Percentiles rank a stretch among this genome's conserved stretches.
Conservation (phyloP, 1,284 basidiomycete species). For the Ustilago vetiveriae region DNA sequence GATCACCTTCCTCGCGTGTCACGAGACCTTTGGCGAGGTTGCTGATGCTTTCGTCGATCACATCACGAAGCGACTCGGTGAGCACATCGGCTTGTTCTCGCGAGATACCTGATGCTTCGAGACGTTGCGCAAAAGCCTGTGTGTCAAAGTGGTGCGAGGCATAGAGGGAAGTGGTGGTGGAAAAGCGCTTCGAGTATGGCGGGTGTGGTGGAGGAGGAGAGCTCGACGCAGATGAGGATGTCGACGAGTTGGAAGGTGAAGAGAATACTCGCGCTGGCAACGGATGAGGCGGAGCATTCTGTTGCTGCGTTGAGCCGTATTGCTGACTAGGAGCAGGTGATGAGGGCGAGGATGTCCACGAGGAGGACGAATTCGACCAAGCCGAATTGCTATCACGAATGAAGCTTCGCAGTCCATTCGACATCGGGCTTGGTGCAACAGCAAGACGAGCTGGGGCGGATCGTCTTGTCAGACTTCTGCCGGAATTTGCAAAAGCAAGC, state of each 20-base stretch:
- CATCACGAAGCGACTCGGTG: conserved; percentile 60
- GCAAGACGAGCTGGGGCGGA: conserved; percentile 14
- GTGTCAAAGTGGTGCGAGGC: conserved; percentile 62
- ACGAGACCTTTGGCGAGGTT: conserved; percentile 62
- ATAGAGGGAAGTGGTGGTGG: conserved; percentile 35
- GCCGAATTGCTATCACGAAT: conserved; percentile 30
- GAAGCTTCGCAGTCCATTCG: conserved; percentile 13
- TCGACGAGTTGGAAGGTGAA: conserved; percentile 7
- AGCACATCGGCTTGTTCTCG: conserved; percentile 63
- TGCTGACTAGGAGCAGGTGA: not conserved
- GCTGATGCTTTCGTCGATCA: conserved; percentile 63
- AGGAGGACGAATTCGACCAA: conserved; percentile 24
- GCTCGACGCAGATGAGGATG: conserved; percentile 10
- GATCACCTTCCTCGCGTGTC: conserved; percentile 62
- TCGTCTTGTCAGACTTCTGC: conserved; percentile 1
- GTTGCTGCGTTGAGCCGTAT: conserved; percentile 1
- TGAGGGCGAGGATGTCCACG: conserved; percentile 26
- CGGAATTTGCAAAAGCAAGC: not conserved
- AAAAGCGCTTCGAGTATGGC: conserved; percentile 33
- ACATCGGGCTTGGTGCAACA: not conserved
- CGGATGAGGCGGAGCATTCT: conserved; percentile 14
- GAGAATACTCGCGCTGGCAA: conserved; percentile 29
- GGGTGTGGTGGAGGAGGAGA: conserved; percentile 10
- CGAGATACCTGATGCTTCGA: conserved; percentile 63
- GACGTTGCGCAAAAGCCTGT: conserved; percentile 61